Percentiles rank a stretch among this genome's conserved stretches.
Evolutionary conservation across 345 rosid species (phyloP).

Genomic region (Moringa oleifera): DNA sequence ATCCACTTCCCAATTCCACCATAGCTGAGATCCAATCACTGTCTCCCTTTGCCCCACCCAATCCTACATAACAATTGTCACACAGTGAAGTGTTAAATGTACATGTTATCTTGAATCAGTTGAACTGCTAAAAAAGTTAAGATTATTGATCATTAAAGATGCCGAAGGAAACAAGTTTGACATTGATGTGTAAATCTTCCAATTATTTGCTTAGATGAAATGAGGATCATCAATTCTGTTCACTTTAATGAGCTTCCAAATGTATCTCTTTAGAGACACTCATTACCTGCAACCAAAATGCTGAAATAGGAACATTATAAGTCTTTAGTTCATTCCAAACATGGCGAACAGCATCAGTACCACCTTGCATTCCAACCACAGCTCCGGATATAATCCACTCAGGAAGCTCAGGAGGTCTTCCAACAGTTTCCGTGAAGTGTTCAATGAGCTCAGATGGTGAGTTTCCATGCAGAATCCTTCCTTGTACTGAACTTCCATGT

Average conservation of each 20-base stretch:
- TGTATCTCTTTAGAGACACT: not conserved
- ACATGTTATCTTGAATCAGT: not conserved
- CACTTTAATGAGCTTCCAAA: not conserved
- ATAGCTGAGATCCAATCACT: conserved; percentile 57
- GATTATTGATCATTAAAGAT: not conserved
- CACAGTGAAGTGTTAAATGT: conserved; percentile 3
- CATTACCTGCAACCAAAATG: conserved; percentile 77
- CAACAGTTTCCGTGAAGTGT: conserved; percentile 47
- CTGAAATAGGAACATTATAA: conserved; percentile 52
- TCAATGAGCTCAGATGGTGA: conserved; percentile 60
- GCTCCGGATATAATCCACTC: conserved; percentile 78
- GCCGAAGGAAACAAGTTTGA: not conserved
- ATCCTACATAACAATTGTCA: conserved; percentile 32
- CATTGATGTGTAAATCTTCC: not conserved
- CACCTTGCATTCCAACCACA: conserved; percentile 80
- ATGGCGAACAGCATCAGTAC: conserved; percentile 47
- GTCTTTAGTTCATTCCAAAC: conserved; percentile 43
- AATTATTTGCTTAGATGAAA: not conserved
- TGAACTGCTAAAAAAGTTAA: not conserved
- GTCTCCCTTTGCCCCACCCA: conserved; percentile 76
- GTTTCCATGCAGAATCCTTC: conserved; percentile 55
- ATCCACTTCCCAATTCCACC: conserved; percentile 88
- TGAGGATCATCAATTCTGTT: not conserved
- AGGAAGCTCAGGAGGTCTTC: conserved; percentile 76
- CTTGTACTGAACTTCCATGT: conserved; percentile 44